These are phyloP conservation scores for Ceratobasidium sp. DNA, from an alignment of 1,284 basidiomycete genomes.

Conservation along the genomic window DNA sequence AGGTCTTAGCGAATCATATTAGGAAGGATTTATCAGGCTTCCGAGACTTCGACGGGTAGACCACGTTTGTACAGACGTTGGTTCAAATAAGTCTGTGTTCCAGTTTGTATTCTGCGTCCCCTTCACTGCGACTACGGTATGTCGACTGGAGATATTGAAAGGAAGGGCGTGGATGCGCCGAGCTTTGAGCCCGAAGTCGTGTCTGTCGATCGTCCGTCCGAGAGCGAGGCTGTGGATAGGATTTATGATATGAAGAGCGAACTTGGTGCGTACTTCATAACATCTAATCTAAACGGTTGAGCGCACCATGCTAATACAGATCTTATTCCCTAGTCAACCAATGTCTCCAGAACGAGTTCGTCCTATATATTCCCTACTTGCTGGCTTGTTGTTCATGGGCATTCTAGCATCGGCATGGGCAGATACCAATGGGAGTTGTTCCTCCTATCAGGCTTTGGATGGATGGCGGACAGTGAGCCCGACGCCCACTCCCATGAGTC, in stretches of 20 bases:
- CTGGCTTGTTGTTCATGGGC: constrained; percentile 17
- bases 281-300: constrained; percentile 4
- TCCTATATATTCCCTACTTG: constrained; percentile 30
- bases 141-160: constrained; percentile 10
- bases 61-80: background rate
- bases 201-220: constrained; percentile 7
- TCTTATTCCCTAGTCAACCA: constrained; percentile 56
- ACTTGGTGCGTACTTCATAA: constrained; percentile 44
- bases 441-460: constrained; percentile 64
- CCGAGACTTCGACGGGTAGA: background rate
- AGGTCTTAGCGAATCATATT: constrained; percentile 23
- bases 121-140: background rate
- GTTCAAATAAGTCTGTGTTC: background rate
- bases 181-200: constrained; percentile 7
- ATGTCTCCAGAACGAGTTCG: constrained; percentile 62
- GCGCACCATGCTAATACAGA: background rate
- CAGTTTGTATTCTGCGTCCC: background rate
- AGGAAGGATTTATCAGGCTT: background rate
- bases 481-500: constrained; percentile 24
- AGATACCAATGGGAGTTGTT: constrained; percentile 70
- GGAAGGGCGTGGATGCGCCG: constrained; percentile 2
- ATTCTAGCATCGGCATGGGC: constrained; percentile 66
- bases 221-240: constrained; percentile 47
- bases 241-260: constrained; percentile 51
- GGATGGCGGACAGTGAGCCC: constrained; percentile 63